phyloP scores from a whole-genome alignment of 192 early-diverging fungal species.

The Globomyces pollinis-pini region DNA sequence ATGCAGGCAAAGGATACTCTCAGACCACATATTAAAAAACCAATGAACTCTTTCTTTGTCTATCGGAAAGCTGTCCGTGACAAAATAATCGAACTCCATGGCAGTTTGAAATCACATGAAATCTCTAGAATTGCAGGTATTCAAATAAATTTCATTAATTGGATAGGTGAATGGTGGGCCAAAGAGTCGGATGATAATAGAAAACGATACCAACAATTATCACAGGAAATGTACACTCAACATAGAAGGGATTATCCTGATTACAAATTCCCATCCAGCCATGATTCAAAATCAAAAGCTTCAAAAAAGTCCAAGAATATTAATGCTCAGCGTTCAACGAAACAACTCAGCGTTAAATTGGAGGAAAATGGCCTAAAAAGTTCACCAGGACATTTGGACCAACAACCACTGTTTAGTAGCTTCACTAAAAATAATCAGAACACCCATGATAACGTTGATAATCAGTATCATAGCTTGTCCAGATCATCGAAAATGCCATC shows the following conservation, averaged over 20 bases:
- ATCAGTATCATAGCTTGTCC: too few species aligned
- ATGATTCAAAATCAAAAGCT: background rate
- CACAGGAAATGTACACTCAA: conserved; percentile 2
- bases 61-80: background rate
- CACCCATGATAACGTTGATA: too few species aligned
- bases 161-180: conserved; percentile 8
- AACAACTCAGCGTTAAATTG: too few species aligned
- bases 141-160: background rate
- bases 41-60: background rate
- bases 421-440: too few species aligned
- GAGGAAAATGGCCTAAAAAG: too few species aligned
- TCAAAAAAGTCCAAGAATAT: too few species aligned
- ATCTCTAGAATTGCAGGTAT: conserved; percentile 2
- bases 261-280: background rate
- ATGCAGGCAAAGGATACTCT: too few species aligned
- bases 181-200: background rate
- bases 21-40: too few species aligned
- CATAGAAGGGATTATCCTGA: background rate
- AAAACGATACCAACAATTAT: background rate
- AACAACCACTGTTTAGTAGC: too few species aligned
- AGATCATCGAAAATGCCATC: too few species aligned
- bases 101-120: conserved; percentile 1
- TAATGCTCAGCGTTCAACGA: too few species aligned
- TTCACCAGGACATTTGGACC: too few species aligned
- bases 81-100: background rate